These are phyloP conservation scores for Erythrophleum ivorense DNA, from an alignment of 331 rosid species.

Conservation along the genomic window DNA sequence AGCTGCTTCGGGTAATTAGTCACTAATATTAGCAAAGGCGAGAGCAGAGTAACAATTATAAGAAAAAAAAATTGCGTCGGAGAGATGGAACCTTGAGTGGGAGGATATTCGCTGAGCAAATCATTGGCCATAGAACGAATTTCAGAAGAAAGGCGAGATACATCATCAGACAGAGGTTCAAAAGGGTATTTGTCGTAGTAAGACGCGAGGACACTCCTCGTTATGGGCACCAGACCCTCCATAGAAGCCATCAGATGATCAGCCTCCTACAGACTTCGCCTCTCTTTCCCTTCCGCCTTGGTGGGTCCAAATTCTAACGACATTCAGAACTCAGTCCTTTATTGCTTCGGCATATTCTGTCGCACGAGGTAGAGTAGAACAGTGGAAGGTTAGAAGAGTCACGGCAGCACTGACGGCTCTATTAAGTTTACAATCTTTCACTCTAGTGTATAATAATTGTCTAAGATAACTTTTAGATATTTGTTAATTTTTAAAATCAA, in stretches of 20 bases:
- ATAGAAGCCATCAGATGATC: slow-evolving; percentile 72
- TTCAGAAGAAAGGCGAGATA: slow-evolving; percentile 70
- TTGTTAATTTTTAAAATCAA: too few species aligned
- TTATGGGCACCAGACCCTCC: slow-evolving; percentile 89
- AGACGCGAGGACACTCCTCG: slow-evolving; percentile 75
- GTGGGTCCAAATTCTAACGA: neutral
- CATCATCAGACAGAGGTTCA: slow-evolving; percentile 68
- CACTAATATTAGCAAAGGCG: neutral
- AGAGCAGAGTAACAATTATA: neutral
- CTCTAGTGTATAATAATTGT: too few species aligned
- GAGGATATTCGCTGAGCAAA: slow-evolving; percentile 56
- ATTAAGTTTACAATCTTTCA: too few species aligned
- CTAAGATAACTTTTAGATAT: too few species aligned
- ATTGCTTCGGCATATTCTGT: slow-evolving; percentile 32
- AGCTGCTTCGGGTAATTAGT: neutral
- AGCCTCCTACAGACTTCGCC: neutral
- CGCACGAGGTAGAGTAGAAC: neutral
- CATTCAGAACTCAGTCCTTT: neutral
- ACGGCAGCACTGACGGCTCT: neutral
- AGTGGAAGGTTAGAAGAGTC: neutral
- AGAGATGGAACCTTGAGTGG: slow-evolving; percentile 53
- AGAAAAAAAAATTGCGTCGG: too few species aligned
- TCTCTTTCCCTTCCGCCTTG: neutral
- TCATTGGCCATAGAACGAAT: slow-evolving; percentile 61
- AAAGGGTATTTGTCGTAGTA: slow-evolving; percentile 82